Evolutionary conservation across 192 early-diverging fungal genomes (phyloP).

Genomic region (Coemansia sp.): DNA sequence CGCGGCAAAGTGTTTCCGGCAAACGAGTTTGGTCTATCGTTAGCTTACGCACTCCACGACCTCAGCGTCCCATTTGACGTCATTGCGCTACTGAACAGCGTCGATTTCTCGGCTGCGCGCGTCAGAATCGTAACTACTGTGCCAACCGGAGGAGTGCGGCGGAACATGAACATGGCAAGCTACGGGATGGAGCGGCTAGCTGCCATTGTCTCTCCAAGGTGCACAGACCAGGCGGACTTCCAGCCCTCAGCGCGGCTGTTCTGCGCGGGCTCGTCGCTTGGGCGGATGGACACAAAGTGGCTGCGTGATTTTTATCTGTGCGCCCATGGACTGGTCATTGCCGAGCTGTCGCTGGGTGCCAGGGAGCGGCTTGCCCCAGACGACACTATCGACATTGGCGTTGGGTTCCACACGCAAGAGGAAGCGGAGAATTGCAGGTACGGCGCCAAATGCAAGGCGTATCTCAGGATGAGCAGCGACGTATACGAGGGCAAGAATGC

Average conservation of each 20-base stretch:
- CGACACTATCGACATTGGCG: slow-evolving; percentile 25
- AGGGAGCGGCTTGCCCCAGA: slow-evolving; percentile 11
- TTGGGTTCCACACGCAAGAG: slow-evolving; percentile 34
- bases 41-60: slow-evolving; percentile 34
- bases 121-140: slow-evolving; percentile 29
- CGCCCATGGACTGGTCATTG: slow-evolving; percentile 15
- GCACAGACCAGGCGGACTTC: neutral
- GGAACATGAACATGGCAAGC: slow-evolving; percentile 11
- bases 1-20: neutral
- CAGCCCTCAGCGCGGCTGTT: slow-evolving; percentile 22
- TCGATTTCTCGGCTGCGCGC: slow-evolving; percentile 22
- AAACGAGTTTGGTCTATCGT: slow-evolving; percentile 27
- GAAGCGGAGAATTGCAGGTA: slow-evolving; percentile 14
- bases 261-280: slow-evolving; percentile 31
- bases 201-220: neutral
- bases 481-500: neutral
- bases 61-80: slow-evolving; percentile 17
- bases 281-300: slow-evolving; percentile 24
- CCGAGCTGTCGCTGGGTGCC: neutral
- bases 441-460: neutral
- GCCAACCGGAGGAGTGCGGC: slow-evolving; percentile 15
- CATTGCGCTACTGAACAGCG: slow-evolving; percentile 26
- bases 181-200: slow-evolving; percentile 36
- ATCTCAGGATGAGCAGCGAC: slow-evolving; percentile 9
- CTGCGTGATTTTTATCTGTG: slow-evolving; percentile 39